Evolutionary conservation across 345 rosid species (phyloP).

Genomic region (thale cress (Arabidopsis thaliana)): DNA sequence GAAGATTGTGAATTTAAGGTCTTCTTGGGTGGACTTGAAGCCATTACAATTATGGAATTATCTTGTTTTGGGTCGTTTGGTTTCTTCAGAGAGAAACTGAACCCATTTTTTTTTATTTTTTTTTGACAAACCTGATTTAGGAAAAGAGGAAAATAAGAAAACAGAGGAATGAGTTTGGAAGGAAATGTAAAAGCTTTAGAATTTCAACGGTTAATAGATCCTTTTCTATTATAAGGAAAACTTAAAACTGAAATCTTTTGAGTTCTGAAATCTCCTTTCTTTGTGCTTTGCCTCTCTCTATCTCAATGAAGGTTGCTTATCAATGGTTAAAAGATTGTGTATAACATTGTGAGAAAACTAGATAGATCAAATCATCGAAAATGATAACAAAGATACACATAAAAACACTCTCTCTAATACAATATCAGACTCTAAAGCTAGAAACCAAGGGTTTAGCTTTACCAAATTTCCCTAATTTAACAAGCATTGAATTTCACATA

Average conservation of each 20-base stretch:
- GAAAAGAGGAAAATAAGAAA: not conserved
- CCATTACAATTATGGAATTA: conserved; percentile 36
- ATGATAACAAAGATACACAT: not conserved
- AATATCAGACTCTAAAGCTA: not conserved
- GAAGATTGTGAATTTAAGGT: conserved; percentile 56
- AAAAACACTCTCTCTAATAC: not conserved
- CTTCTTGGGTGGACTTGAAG: conserved; percentile 54
- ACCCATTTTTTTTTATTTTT: conserved; percentile 23
- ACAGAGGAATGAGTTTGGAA: conserved; percentile 36
- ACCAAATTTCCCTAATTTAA: not conserved
- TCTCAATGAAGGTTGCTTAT: conserved; percentile 17
- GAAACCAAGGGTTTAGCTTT: not conserved
- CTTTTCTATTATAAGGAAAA: conserved; percentile 42
- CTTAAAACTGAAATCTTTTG: conserved; percentile 17
- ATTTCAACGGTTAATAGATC: conserved; percentile 37
- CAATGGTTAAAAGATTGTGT: conserved; percentile 5
- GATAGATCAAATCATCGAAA: conserved; percentile 6
- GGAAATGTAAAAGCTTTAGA: conserved; percentile 21
- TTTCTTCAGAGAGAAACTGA: conserved; percentile 43
- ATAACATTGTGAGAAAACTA: conserved; percentile 5
- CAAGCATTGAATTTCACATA: not conserved
- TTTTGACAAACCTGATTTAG: conserved; percentile 43
- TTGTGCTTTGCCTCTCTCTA: conserved; percentile 41
- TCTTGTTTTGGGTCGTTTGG: conserved; percentile 38
- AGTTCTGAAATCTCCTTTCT: conserved; percentile 39